Evolutionary conservation across 768 basidiomycete species (phyloP).

Genomic region (Steccherinum ochraceum): DNA sequence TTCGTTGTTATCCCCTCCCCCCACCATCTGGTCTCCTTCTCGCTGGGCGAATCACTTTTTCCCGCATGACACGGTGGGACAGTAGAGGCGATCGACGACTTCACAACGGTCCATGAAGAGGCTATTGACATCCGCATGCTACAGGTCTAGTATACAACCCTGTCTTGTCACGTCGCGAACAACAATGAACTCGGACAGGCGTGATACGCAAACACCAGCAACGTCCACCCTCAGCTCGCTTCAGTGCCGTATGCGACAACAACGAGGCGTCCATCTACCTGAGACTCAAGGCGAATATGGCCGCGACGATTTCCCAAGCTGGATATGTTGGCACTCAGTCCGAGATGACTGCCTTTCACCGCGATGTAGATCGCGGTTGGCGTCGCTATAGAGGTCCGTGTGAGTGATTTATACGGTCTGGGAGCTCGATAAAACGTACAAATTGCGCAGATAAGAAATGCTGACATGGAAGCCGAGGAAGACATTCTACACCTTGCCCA

Average conservation of each 20-base stretch:
- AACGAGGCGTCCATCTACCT: neutral
- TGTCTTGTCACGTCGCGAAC: no score
- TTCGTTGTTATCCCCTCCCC: no score
- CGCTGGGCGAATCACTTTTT: no score
- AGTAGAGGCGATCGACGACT: no score
- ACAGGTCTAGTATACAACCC: neutral
- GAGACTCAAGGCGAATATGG: neutral
- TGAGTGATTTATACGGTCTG: no score
- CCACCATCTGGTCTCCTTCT: no score
- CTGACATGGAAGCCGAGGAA: neutral
- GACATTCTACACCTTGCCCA: neutral
- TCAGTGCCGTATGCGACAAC: no score
- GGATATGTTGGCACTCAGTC: neutral
- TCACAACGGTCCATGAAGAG: neutral
- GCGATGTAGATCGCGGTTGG: neutral
- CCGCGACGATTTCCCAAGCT: neutral
- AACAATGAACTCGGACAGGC: neutral
- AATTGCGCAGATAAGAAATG: neutral
- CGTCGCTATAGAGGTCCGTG: neutral
- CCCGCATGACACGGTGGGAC: no score
- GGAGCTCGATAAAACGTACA: neutral
- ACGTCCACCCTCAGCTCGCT: no score
- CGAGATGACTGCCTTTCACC: neutral
- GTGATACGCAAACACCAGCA: neutral
- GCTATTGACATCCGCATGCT: neutral